These are phyloP conservation scores for Pyricularia sp. DNA, from an alignment of 2,329 filamentous ascomycete species.

Conservation along the genomic window DNA sequence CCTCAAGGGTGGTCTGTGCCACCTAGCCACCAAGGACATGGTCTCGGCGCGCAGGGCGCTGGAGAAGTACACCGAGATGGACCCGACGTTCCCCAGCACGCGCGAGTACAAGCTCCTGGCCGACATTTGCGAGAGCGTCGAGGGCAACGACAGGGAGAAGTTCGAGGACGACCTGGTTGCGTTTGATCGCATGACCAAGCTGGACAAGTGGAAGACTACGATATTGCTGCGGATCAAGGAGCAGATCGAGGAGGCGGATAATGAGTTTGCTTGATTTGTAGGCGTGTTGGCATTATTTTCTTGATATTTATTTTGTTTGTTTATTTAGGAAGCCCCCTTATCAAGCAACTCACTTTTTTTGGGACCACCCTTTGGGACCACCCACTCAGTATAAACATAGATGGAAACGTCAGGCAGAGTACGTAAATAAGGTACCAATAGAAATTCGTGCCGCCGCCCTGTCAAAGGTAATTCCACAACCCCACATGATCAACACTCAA, in stretches of 20 bases:
- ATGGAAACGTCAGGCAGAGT: too few species aligned
- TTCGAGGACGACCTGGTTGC: constrained; percentile 81
- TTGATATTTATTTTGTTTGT: not conserved
- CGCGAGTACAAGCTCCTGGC: constrained; percentile 70
- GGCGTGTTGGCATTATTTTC: not conserved
- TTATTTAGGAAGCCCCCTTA: too few species aligned
- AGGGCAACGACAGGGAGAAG: constrained; percentile 64
- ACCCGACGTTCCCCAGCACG: constrained; percentile 62
- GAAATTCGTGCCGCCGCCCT: too few species aligned
- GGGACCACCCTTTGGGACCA: too few species aligned
- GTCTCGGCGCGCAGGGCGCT: constrained; percentile 70
- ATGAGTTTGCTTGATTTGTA: constrained; percentile 20
- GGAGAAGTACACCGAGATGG: constrained; percentile 68
- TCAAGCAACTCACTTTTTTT: too few species aligned
- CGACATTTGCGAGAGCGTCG: constrained; percentile 63
- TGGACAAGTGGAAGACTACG: constrained; percentile 96
- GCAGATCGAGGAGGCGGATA: constrained; percentile 49
- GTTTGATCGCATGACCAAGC: constrained; percentile 81
- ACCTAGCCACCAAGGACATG: constrained; percentile 60
- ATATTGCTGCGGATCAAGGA: constrained; percentile 74
- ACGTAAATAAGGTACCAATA: too few species aligned
- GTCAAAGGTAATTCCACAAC: too few species aligned
- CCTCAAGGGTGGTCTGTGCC: constrained; percentile 85
- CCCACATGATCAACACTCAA: too few species aligned
- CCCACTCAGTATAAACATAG: too few species aligned